Evolutionary conservation across 805 yeast species (phyloP), one percentile per base, ranked within the genome.

Genomic region (Candida cerambycidarum): DNA sequence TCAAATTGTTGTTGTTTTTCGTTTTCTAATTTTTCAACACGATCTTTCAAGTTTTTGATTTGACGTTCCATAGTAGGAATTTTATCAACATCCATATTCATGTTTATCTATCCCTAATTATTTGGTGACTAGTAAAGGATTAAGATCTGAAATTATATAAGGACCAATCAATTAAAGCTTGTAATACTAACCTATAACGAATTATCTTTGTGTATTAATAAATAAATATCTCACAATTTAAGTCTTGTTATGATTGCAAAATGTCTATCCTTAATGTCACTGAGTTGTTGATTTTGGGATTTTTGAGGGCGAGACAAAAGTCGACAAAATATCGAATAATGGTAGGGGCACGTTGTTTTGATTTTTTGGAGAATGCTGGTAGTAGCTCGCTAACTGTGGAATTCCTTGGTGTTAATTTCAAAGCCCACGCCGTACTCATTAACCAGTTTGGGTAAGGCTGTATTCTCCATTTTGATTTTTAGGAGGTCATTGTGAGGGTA

Each of bases 1-100:
- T 59, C 58, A 33, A 69, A 52, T 39, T 69, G 74, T 39, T 63
- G 65, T 41, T 50, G 56, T 44, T 58, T 58, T 15, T 64, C 69
- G 30, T 45, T 46, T 41, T 66, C 71, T 10, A 62, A 42, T 44
- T 59, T 55, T 17, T 51, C 47, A 13, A 53, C 16, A 18, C 35
- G 41, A 8, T 39, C 45, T 12, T 39, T 44, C 16, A 53, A 46
- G 23, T 32, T n/a, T 29, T 50, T 37, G 4, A 49, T 18, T 21
- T 42, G 48, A 36, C 40, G 44, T 32, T 41, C 44, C 37, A 41
- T 18, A 2, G 44, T 30, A 7, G 31, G 37, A 8, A 41, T 17
- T 13, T 41, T 41, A 24, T 41, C 44, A 14, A 21, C 28, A 18
- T 41, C 44, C 18, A 41, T 28, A 34, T 41, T 41, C 44, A 41